phyloP scores from a whole-genome alignment of 345 rosid species.

The Turritis glabra region DNA sequence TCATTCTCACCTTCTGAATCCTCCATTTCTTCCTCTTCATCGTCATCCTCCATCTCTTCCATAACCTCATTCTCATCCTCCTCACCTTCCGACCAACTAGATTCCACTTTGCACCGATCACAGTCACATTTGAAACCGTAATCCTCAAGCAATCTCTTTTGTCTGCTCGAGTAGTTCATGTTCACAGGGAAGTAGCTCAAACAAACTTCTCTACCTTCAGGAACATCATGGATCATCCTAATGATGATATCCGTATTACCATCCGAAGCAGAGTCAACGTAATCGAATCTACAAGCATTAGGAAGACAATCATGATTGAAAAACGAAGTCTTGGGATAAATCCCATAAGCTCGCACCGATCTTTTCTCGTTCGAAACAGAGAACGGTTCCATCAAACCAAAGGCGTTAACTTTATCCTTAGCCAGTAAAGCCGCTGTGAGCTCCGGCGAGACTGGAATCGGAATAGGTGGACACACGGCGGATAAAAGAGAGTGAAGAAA shows the following conservation, averaged over 20 bases:
- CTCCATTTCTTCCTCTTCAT: slow-evolving; percentile 46
- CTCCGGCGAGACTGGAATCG: slow-evolving; percentile 44
- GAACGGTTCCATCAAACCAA: slow-evolving; percentile 79
- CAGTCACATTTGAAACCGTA: slow-evolving; percentile 80
- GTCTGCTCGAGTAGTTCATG: slow-evolving; percentile 53
- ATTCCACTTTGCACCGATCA: slow-evolving; percentile 88
- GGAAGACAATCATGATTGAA: slow-evolving; percentile 97
- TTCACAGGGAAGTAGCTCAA: slow-evolving; percentile 95
- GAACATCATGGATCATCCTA: slow-evolving; percentile 86
- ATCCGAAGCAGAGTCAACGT: slow-evolving; percentile 52
- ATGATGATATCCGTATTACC: slow-evolving; percentile 63
- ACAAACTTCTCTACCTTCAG: slow-evolving; percentile 82
- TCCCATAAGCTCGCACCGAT: slow-evolving; percentile 77
- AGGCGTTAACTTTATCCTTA: slow-evolving; percentile 77
- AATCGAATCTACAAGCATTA: slow-evolving; percentile 90
- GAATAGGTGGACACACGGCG: slow-evolving; percentile 52
- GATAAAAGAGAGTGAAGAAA: slow-evolving; percentile 64
- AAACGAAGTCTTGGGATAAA: slow-evolving; percentile 71
- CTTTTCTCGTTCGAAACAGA: slow-evolving; percentile 47
- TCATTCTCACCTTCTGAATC: slow-evolving; percentile 30
- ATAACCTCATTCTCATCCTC: slow-evolving; percentile 45
- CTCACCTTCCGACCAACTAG: slow-evolving; percentile 79
- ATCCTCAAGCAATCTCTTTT: slow-evolving; percentile 65
- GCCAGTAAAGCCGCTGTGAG: slow-evolving; percentile 56
- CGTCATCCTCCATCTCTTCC: slow-evolving; percentile 41